Percentiles rank a stretch among this genome's conserved stretches.
Conservation (phyloP, 768 basidiomycete species). For the Saitozyma podzolica region DNA sequence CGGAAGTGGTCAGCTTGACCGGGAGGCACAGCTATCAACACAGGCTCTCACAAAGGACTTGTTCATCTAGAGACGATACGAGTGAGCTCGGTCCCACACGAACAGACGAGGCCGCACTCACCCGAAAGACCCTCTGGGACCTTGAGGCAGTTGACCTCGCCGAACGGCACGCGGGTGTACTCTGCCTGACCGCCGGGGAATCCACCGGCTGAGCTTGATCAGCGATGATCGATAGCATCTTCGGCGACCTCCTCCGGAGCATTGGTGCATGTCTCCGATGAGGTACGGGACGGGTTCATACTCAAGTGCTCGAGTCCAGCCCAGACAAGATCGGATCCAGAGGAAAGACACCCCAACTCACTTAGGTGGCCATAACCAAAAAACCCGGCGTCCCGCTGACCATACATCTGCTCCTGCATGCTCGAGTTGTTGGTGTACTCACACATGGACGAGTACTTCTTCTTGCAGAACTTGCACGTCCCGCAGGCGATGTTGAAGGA, state of each 20-base stretch:
- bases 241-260: too few species aligned
- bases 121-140: constrained; percentile 67
- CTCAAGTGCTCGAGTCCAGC: too few species aligned
- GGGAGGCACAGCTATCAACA: constrained; percentile 43
- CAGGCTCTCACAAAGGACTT: constrained; percentile 30
- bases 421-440: constrained; percentile 69
- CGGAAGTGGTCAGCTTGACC: constrained; percentile 64
- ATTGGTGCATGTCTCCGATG: too few species aligned
- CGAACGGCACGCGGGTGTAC: constrained; percentile 64
- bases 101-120: constrained; percentile 56
- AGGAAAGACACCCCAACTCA: constrained; percentile 10
- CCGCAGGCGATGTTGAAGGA: constrained; percentile 79
- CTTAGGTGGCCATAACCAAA: constrained; percentile 54
- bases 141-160: constrained; percentile 69
- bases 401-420: constrained; percentile 53
- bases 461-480: constrained; percentile 67
- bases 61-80: constrained; percentile 23
- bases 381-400: constrained; percentile 67
- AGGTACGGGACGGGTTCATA: too few species aligned
- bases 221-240: neutral
- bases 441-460: constrained; percentile 72
- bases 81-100: neutral
- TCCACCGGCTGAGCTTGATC: constrained; percentile 51
- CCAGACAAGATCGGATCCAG: too few species aligned
- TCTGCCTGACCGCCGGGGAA: constrained; percentile 76